A percentile compares a stretch with the other conserved stretches of the same genome.
Evolutionary conservation across 1,284 basidiomycete species (phyloP).

Genomic region (Leccinum discolor): DNA sequence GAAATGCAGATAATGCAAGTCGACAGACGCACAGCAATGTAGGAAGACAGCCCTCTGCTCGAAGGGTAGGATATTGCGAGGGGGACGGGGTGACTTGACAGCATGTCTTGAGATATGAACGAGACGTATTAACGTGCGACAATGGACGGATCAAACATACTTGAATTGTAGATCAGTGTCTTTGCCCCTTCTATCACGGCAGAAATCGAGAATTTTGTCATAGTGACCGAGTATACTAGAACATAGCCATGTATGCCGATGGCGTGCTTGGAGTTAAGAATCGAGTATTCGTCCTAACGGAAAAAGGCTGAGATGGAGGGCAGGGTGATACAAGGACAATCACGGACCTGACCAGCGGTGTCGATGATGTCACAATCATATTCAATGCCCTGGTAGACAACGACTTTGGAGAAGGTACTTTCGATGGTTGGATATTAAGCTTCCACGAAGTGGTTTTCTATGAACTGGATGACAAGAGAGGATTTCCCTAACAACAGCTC

Average conservation of each 20-base stretch:
- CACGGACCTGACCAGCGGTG: slow-evolving; percentile 86
- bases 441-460: slow-evolving; percentile 72
- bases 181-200: slow-evolving; percentile 96
- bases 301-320: neutral
- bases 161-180: slow-evolving; percentile 74
- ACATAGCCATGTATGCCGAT: slow-evolving; percentile 87
- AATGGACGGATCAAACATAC: slow-evolving; percentile 41
- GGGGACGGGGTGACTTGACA: slow-evolving; percentile 27
- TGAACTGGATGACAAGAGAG: slow-evolving; percentile 75
- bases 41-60: slow-evolving; percentile 18
- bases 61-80: slow-evolving; percentile 30
- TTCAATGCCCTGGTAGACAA: slow-evolving; percentile 83
- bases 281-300: slow-evolving; percentile 77
- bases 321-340: neutral
- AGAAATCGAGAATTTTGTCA: slow-evolving; percentile 97
- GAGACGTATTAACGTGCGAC: slow-evolving; percentile 12
- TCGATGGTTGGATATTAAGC: slow-evolving; percentile 97
- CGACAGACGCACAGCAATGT: slow-evolving; percentile 32
- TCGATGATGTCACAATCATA: slow-evolving; percentile 99
- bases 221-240: slow-evolving; percentile 96
- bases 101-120: slow-evolving; percentile 7
- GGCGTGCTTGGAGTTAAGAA: slow-evolving; percentile 81
- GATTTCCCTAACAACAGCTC: slow-evolving; percentile 63
- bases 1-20: slow-evolving; percentile 41
- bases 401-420: slow-evolving; percentile 82